Base-by-base conservation (phyloP, 2,329 filamentous ascomycete species). In the Diaporthe sp. region DNA sequence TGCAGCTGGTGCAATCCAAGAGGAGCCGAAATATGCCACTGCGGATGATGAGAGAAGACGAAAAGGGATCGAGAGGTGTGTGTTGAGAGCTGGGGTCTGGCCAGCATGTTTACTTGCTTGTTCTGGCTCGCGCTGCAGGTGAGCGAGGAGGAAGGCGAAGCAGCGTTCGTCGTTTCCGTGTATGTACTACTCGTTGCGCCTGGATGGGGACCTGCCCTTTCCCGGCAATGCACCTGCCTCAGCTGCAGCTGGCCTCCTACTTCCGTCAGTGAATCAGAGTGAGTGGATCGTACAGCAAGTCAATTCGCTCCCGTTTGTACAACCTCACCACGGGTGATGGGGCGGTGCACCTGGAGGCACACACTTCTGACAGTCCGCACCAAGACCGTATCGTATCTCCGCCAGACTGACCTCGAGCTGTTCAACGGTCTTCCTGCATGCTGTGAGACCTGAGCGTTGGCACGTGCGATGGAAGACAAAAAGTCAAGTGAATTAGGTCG, bases 81-180 rank as follows among this genome's bases (percentile, higher is more conserved):
- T 6, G 58, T 31, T 72, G 39, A 34, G 44, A 51, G 42, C 34
- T 25, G 55, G 44, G 28, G 65, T 70, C 51, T 39, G 39, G 39
- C 15, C 42, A 42, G 42, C 44, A 25, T 74, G 51, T 71, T 65
- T 42, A 67, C 67, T 65, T 71, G 42, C 39, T 46, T 46, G 58
- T 31, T 75, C 53, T 22, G 49, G 34, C 34, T 39, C 15, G 49
- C 5, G 8, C n/a, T 42, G 49, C 49, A 55, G 46, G 8, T 31
- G 19, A 51, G 39, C 13, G 15, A 49, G 37, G 19, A 39, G 55
- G 61, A 49, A 51, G 19, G 3, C 17, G n/a, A 51, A 70, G 57
- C 61, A 70, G 25, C 44, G 58, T 73, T 71, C 61, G 68, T 34
- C 39, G 71, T 60, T 77, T 75, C 73, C 76, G 44, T 60, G 15